phyloP scores from a whole-genome alignment of 345 rosid genomes.

The Cardiospermum halicacabum region DNA sequence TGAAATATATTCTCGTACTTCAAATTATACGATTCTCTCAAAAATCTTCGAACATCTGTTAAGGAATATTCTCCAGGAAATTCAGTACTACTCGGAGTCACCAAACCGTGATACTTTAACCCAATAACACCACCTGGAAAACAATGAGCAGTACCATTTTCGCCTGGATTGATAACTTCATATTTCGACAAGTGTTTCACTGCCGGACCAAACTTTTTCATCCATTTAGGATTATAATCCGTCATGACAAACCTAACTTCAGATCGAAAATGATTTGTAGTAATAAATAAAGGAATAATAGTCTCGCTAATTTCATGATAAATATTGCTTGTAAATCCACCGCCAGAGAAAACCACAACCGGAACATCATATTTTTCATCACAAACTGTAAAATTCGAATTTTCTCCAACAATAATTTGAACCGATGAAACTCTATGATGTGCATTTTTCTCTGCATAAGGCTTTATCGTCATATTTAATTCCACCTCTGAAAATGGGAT shows the following conservation, averaged over 20 bases:
- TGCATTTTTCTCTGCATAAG: conserved; percentile 24
- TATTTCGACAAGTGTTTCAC: conserved; percentile 23
- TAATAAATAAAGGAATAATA: conserved; percentile 44
- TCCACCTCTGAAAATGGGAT: conserved; percentile 14
- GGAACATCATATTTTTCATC: conserved; percentile 22
- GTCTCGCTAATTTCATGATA: conserved; percentile 44
- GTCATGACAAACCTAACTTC: conserved; percentile 30
- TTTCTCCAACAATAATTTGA: conserved; percentile 18
- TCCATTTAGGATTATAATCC: conserved; percentile 31
- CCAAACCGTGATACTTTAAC: conserved; percentile 23
- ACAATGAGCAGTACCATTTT: conserved; percentile 32
- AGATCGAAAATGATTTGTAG: conserved; percentile 27
- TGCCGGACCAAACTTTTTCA: conserved; percentile 23
- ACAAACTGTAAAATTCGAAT: conserved; percentile 18
- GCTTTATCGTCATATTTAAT: conserved; percentile 7
- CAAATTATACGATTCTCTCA: conserved; percentile 24
- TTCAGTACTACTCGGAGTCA: conserved; percentile 20
- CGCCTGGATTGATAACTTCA: conserved; percentile 21
- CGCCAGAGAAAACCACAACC: conserved; percentile 36
- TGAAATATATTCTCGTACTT: conserved; percentile 17
- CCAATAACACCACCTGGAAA: conserved; percentile 38
- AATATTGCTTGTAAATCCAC: conserved; percentile 30
- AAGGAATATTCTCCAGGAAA: conserved; percentile 31
- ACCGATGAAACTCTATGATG: conserved; percentile 23
- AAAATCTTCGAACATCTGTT: conserved; percentile 34